Percentiles rank a stretch among this genome's conserved stretches.
Conservation (phyloP, 225 moss, liverwort and hornwort genomes). For the Ulota crispa region DNA sequence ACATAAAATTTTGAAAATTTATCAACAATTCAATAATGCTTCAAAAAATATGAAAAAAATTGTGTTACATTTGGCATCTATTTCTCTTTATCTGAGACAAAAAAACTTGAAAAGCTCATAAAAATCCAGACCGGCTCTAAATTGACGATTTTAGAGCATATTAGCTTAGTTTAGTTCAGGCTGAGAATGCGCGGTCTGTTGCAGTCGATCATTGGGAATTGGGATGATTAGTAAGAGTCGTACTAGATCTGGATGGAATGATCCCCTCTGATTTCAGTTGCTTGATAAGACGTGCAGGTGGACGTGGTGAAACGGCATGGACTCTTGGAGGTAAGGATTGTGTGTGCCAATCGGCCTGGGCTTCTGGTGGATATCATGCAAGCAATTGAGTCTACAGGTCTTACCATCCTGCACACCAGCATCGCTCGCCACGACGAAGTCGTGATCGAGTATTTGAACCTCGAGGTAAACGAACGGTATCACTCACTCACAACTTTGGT, state of each 20-base stretch:
- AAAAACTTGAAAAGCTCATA: too few species aligned
- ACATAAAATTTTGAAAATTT: too few species aligned
- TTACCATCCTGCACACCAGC: conserved; percentile 20
- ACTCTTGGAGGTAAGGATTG: conserved; percentile 30
- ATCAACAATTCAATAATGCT: too few species aligned
- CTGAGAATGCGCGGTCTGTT: not conserved
- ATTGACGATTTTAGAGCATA: too few species aligned
- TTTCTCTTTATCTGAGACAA: too few species aligned
- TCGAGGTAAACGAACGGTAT: conserved; percentile 22
- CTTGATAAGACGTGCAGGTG: conserved; percentile 23
- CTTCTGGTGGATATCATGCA: conserved; percentile 37
- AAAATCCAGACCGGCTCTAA: too few species aligned
- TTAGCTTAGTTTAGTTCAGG: too few species aligned
- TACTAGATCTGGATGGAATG: not conserved
- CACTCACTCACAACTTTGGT: not conserved
- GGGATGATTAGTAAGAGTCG: not conserved
- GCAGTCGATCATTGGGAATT: not conserved
- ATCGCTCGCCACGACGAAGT: conserved; percentile 28
- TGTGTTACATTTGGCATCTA: too few species aligned
- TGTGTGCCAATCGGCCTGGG: conserved; percentile 38
- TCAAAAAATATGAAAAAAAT: too few species aligned
- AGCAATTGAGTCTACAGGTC: conserved; percentile 27
- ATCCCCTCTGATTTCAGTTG: not conserved
- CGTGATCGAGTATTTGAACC: conserved; percentile 30
- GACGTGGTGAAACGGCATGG: conserved; percentile 23